Evolutionary conservation across 2,329 filamentous ascomycete genomes (phyloP), one percentile per base, ranked within the genome.

Genomic region (Neophaeococcomyces mojaviensis): DNA sequence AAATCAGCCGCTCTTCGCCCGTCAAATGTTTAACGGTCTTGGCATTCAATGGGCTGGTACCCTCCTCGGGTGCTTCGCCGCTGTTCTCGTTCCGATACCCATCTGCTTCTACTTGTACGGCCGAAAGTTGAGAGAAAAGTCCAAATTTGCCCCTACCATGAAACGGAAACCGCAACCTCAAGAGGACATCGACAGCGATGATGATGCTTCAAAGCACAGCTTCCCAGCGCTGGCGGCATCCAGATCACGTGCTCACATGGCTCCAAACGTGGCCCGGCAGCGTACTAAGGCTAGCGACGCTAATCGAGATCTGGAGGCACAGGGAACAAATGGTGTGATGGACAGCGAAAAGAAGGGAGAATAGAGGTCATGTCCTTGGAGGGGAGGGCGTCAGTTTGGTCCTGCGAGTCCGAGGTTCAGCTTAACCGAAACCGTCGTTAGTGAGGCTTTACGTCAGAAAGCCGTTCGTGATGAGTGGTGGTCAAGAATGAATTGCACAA

Each of bases 21-120:
- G 67, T 0, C 72, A 77, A 52, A 77, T 78, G 74, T 76, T 76
- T 52, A 49, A 75, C 6, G 68, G 68, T 20, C 70, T 76, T 60
- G 72, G 73, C 6, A 67, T 76, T 6, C 54, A 65, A 32, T 67
- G 60, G 59, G 64, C 64, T 1, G 51, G 56, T 8, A 66, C 62
- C 9, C 51, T 68, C 3, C 60, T 68, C 6, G 66, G 64, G 12
- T 64, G 64, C 42, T 41, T 68, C 4, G 57, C 64, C 2, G 52
- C 56, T 3, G 42, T 60, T n/a, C 51, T 65, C 16, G 58, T 66
- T 20, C 66, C 66, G 4, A 66, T 68, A 36, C 65, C 66, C 0
- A 44, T 68, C 10, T 47, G 54, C 4, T 67, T 68, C 49, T 65
- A 61, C 37, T 53, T 65, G 38, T 67, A 56, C 32, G 57, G 59